Conservation (phyloP, 768 basidiomycete species). For the Lyophyllum atratum region DNA sequence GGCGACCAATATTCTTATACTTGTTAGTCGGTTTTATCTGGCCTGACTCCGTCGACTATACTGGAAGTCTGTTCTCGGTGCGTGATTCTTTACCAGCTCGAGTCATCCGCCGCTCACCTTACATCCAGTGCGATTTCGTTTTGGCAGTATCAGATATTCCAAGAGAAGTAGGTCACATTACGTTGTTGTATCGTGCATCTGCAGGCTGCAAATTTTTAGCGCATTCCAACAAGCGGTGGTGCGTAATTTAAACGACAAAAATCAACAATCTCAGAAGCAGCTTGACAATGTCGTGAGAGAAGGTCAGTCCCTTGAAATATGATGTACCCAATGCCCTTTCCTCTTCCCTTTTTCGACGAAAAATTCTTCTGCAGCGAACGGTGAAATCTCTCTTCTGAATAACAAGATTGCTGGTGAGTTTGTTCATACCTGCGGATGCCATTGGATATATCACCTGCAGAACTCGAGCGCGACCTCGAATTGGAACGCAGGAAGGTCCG, state of each 20-base stretch:
- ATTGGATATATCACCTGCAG: constrained; percentile 34
- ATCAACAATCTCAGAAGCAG: constrained; percentile 81
- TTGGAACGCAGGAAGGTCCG: constrained; percentile 72
- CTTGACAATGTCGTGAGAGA: constrained; percentile 84
- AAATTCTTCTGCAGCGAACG: constrained; percentile 54
- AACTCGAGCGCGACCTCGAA: constrained; percentile 80
- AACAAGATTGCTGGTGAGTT: constrained; percentile 65
- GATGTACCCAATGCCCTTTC: not conserved
- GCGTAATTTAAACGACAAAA: constrained; percentile 80
- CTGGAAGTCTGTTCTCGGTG: constrained; percentile 83
- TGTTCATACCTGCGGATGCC: not conserved
- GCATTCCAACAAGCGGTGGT: constrained; percentile 85
- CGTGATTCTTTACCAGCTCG: constrained; percentile 10
- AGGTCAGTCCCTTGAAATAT: constrained; percentile 48
- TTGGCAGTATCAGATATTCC: constrained; percentile 90
- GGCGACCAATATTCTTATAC: constrained; percentile 11
- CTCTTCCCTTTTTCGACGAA: no score
- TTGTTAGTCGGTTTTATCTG: constrained; percentile 79
- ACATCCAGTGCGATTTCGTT: constrained; percentile 73
- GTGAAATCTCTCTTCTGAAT: constrained; percentile 70
- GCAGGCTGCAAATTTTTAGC: constrained; percentile 32
- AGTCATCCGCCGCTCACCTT: not conserved
- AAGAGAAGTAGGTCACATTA: constrained; percentile 62
- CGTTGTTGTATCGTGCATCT: not conserved
- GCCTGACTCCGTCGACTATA: constrained; percentile 71